phyloP scores from a whole-genome alignment of 179 eudicot genomes.

The Monotropa hypopitys region DNA sequence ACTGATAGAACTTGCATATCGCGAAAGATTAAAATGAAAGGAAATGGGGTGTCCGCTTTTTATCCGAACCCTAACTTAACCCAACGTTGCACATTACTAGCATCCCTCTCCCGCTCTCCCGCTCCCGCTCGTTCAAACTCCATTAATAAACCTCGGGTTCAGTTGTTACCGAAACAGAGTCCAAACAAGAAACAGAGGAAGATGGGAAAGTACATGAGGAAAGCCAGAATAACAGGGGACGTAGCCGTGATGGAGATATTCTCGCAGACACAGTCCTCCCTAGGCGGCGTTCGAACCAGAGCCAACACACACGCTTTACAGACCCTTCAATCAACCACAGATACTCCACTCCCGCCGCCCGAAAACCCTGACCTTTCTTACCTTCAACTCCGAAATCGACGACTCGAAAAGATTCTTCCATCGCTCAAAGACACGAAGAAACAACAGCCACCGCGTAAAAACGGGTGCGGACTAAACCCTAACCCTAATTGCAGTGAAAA shows the following conservation, averaged over 20 bases:
- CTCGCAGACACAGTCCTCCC: constrained; percentile 20
- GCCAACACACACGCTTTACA: constrained; percentile 62
- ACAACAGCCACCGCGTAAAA: constrained; percentile 1
- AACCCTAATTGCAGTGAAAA: constrained; percentile 16
- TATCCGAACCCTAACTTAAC: constrained; percentile 24
- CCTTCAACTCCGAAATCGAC: constrained; percentile 67
- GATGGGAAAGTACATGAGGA: constrained; percentile 79
- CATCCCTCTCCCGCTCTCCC: constrained; percentile 9
- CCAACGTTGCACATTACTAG: neutral
- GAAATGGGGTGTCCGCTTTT: neutral
- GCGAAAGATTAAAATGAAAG: neutral
- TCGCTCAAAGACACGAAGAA: constrained; percentile 6
- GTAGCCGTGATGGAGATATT: constrained; percentile 46
- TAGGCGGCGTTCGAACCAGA: constrained; percentile 63
- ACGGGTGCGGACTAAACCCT: constrained; percentile 1
- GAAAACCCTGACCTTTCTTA: constrained; percentile 36
- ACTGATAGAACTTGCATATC: too few species aligned
- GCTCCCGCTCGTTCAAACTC: constrained; percentile 6
- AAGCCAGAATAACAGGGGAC: constrained; percentile 50
- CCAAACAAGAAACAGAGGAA: neutral
- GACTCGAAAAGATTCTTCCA: constrained; percentile 53
- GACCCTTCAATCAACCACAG: constrained; percentile 9
- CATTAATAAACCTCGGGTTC: neutral
- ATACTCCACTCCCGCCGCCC: neutral
- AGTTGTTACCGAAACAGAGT: neutral